Percentiles rank a stretch among this genome's conserved stretches.
Conservation (phyloP, 345 rosid genomes). For the Geranium rotundifolium region DNA sequence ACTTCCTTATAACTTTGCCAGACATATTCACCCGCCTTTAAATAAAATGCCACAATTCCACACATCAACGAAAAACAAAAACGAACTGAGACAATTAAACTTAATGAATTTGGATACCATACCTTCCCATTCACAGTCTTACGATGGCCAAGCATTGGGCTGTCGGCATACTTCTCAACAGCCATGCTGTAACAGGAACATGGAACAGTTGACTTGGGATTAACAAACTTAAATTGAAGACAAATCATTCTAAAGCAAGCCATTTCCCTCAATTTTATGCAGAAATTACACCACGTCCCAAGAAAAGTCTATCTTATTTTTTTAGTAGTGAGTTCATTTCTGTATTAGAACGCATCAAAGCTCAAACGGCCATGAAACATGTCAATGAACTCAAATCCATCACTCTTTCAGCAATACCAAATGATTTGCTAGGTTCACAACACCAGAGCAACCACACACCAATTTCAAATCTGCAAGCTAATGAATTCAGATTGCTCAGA, state of each 20-base stretch:
- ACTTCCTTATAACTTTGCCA: constrained; percentile 88
- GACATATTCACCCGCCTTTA: constrained; percentile 70
- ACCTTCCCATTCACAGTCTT: constrained; percentile 75
- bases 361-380: not conserved
- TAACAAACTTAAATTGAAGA: too few relatives aligned
- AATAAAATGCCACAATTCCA: constrained; percentile 4
- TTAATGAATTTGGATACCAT: constrained; percentile 1
- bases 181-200: constrained; percentile 37
- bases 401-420: not conserved
- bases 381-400: not conserved
- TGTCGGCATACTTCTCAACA: constrained; percentile 64
- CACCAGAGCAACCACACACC: not conserved
- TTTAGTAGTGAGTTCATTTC: not conserved
- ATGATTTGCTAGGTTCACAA: not conserved
- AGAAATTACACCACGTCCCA: not conserved
- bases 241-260: not conserved
- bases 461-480: not conserved
- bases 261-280: not conserved
- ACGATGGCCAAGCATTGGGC: constrained; percentile 79
- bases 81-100: not conserved
- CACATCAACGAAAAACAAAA: not conserved
- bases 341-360: not conserved
- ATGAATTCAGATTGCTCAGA: not conserved
- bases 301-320: too few relatives aligned
- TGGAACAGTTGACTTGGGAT: not conserved